A percentile compares a stretch with the other conserved stretches of the same genome.
Evolutionary conservation across 768 basidiomycete species (phyloP).

Genomic region (Boletus rufocinnamomeus): DNA sequence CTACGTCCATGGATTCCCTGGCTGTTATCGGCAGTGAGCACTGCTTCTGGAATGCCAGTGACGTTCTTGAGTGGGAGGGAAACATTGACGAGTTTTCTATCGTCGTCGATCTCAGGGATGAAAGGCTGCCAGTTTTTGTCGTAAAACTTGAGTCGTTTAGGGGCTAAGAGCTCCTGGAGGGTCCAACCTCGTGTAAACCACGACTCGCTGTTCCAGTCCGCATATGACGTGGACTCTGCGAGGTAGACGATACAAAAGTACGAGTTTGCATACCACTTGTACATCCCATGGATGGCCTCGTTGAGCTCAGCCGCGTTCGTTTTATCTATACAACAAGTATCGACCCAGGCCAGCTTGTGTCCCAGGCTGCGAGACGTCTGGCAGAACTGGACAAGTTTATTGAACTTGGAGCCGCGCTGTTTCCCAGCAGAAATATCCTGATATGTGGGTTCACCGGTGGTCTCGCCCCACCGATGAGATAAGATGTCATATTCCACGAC

Average conservation of each 20-base stretch:
- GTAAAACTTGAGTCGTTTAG: too few species aligned
- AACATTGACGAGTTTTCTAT: too few species aligned
- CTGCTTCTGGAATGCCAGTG: too few species aligned
- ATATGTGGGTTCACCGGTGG: constrained; percentile 12
- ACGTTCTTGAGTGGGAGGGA: too few species aligned
- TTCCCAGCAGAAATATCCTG: constrained; percentile 1
- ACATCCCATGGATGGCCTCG: constrained; percentile 26
- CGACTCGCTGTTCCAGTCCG: too few species aligned
- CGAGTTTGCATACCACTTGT: constrained; percentile 26
- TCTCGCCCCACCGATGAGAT: constrained; percentile 18
- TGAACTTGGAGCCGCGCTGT: not conserved
- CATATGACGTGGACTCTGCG: too few species aligned
- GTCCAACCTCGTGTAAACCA: too few species aligned
- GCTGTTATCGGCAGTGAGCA: too few species aligned
- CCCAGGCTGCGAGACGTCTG: not conserved
- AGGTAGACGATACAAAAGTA: not conserved
- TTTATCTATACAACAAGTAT: constrained; percentile 29
- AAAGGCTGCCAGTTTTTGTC: too few species aligned
- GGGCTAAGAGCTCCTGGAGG: too few species aligned
- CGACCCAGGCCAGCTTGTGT: constrained; percentile 12
- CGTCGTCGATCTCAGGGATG: too few species aligned
- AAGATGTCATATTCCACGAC: constrained; percentile 14
- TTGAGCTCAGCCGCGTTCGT: constrained; percentile 17
- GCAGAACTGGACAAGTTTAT: constrained; percentile 11
- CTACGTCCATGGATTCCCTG: too few species aligned